Conservation (phyloP, 768 basidiomycete species). For the Hygrophoropsis aurantiaca region DNA sequence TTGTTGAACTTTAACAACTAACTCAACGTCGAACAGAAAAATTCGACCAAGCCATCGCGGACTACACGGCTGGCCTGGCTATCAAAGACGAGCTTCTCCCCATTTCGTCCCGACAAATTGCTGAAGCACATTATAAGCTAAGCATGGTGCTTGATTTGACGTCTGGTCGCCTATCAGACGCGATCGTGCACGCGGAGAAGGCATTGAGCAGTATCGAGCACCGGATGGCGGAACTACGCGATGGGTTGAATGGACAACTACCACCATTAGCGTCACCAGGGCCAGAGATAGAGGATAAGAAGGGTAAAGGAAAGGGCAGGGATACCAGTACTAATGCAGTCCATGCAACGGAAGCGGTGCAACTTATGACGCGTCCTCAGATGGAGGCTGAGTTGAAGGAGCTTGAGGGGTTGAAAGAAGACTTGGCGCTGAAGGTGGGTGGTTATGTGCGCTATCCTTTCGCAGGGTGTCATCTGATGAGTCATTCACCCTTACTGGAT, state of each 20-base stretch:
- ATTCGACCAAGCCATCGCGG: constrained; percentile 90
- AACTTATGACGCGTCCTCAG: constrained; percentile 70
- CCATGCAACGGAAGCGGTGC: constrained; percentile 49
- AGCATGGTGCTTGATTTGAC: constrained; percentile 93
- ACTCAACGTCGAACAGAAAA: constrained; percentile 84
- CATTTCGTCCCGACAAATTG: constrained; percentile 87
- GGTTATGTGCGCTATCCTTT: not conserved
- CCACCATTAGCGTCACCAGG: constrained; percentile 29
- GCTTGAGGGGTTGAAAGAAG: constrained; percentile 69
- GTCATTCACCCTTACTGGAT: not conserved
- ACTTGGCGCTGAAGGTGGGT: constrained; percentile 79
- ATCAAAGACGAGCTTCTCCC: constrained; percentile 78
- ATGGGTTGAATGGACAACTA: constrained; percentile 38
- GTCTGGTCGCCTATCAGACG: constrained; percentile 77
- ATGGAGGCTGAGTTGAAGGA: constrained; percentile 82
- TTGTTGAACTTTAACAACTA: no score
- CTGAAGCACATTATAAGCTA: constrained; percentile 92
- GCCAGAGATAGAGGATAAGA: constrained; percentile 39
- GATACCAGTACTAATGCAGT: constrained; percentile 28
- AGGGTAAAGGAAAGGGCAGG: constrained; percentile 75
- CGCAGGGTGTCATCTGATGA: not conserved
- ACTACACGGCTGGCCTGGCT: constrained; percentile 76
- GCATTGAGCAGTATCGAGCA: constrained; percentile 77
- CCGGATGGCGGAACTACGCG: constrained; percentile 61
- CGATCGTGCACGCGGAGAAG: constrained; percentile 77